Conservation (phyloP, 2,329 filamentous ascomycete species). For the Colletotrichum tropicale region DNA sequence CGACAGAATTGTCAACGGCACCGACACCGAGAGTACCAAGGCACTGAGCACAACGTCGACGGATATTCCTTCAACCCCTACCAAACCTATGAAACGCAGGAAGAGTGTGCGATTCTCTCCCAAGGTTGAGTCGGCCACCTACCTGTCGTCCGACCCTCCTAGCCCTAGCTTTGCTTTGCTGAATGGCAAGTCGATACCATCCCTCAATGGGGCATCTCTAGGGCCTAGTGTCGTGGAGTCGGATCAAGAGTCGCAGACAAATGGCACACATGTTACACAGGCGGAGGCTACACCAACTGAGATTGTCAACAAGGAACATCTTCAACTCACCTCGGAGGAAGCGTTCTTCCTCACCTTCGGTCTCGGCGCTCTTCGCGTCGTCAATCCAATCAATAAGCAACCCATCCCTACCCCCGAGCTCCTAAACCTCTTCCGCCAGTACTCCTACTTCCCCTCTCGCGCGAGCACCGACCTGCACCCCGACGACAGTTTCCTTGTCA, state of each 20-base stretch:
- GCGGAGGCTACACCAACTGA: slow-evolving; percentile 5
- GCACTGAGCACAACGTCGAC: background rate
- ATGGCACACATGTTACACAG: background rate
- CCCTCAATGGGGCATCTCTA: background rate
- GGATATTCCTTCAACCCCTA: slow-evolving; percentile 12
- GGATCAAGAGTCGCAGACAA: background rate
- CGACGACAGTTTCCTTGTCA: slow-evolving; percentile 84
- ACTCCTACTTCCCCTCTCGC: slow-evolving; percentile 72
- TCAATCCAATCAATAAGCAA: slow-evolving; percentile 48
- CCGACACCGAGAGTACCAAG: background rate
- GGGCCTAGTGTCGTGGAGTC: background rate
- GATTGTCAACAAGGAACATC: slow-evolving; percentile 72
- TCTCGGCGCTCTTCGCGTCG: slow-evolving; percentile 74
- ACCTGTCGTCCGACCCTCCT: slow-evolving; percentile 56
- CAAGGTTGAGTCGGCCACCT: slow-evolving; percentile 68
- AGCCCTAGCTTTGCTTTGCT: slow-evolving; percentile 42
- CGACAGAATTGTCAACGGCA: background rate
- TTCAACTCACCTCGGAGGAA: slow-evolving; percentile 91
- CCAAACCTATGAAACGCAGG: slow-evolving; percentile 39
- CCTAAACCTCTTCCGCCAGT: slow-evolving; percentile 68
- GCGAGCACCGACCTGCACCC: slow-evolving; percentile 56
- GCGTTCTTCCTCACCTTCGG: slow-evolving; percentile 88
- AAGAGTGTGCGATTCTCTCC: slow-evolving; percentile 77
- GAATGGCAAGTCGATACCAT: slow-evolving; percentile 21
- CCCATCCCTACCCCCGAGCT: slow-evolving; percentile 60